Evolutionary conservation across 2,329 filamentous ascomycete genomes (phyloP), one percentile per base, ranked within the genome.

Genomic region (Monascus ruber): DNA sequence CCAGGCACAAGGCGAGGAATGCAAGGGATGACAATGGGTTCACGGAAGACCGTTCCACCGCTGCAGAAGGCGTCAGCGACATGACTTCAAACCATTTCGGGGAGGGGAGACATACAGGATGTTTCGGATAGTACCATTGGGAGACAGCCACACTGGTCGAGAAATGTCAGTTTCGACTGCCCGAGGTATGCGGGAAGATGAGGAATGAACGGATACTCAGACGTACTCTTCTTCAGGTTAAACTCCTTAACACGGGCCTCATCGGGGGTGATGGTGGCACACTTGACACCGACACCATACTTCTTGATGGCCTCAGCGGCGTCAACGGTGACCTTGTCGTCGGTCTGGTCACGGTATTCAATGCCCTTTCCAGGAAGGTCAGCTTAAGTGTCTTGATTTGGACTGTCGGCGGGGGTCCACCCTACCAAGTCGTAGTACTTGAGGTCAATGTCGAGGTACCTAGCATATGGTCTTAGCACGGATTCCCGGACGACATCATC

Each of bases 201-300:
- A 17, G 17, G 28, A 6, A 3, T 29, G 10, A 6, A 29, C 28
- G 10, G 28, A 10, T 6, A 24, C 35, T 31, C n/a, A 29, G 40
- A 52, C 81, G 65, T 70, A 88, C 83, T 96, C 73, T 96, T 81
- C 83, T 96, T 98, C 54, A 98, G 77, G 63, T 95, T 88, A 69
- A 96, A 98, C 70, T 96, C 91, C 73, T 96, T 77, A 26, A 98
- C 89, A 63, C 91, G 83, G 48, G 79, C 83, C 77, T 98, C 91
- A 63, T 98, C 91, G 31, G 91, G 91, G 33, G 91, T 98, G 71
- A 98, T 98, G 63, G 91, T 98, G 50, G 91, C 91, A 68, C 91
- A 98, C 76, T 98, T 98, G 72, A 98, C 86, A 66, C 89, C 91
- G 40, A 98, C 91, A 43, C 83, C 86, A 76, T 96, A 95, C 76